Evolutionary conservation across 352 stramenopile genomes (phyloP), one percentile per base, ranked within the genome.

Genomic region (Phytophthora pisi): DNA sequence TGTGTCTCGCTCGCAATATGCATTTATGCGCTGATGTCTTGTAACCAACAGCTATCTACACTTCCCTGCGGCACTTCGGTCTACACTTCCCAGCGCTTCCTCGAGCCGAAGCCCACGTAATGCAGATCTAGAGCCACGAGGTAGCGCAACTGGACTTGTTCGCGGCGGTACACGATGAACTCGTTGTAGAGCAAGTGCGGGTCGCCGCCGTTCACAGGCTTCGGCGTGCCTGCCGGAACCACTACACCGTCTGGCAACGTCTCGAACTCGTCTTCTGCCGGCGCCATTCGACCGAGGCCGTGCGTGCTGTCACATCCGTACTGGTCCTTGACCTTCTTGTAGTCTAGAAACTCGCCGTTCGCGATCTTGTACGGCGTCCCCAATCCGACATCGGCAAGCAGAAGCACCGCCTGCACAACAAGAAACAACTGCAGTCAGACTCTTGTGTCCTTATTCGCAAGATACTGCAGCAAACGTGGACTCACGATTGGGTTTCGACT

Each of bases 61-160:
- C 15, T 46, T 34, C 28, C 28, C 28, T 34, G 0, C 28, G 28
- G 28, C 28, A 34, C 28, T 7, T 34, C 28, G 6, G 6, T 10
- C 6, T 34, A 34, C 28, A 34, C 28, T 34, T 34, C 28, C 28
- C 28, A 34, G 28, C 28, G 28, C 6, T 40, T 4, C 34, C 5
- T 49, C n/a, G 23, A 20, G 30, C 38, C 56, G 18, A 18, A 68
- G 0, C 38, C 36, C 13, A 64, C 28, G 10, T 73, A 57, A 10
- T 68, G 20, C 24, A 79, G 69, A 30, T 77, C 52, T 38, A 78
- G 13, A 24, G 43, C 63, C 23, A 82, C 57, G 7, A 82, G 51
- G 24, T 82, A 82, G 40, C 71, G 71, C 52, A 82, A 55, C 51
- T 79, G 67, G 23, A 86, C 72, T 66, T 86, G 78, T 28, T 82